Base-by-base conservation (phyloP, 768 basidiomycete genomes). In the Tylopilus balloui region DNA sequence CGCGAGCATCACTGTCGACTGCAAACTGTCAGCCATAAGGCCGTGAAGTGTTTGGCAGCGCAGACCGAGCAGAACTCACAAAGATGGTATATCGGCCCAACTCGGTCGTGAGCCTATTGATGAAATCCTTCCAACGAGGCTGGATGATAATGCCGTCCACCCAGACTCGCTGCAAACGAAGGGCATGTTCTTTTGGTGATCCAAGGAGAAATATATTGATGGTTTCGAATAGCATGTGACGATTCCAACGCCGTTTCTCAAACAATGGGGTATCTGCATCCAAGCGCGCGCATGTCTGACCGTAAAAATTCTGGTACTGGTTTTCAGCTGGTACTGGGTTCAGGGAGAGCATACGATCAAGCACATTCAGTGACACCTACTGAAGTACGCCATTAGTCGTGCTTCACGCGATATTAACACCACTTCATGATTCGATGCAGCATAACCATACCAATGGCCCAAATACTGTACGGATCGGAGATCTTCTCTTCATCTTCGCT, bases 1-100 rank as follows among this genome's bases (percentile, higher is more conserved):
- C 2, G 55, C 55, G 7, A 56, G 45, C 50, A 56, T 54, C 10
- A 58, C 56, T 24, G 51, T 56, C 14, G 55, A 56, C 55, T 57
- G 23, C 12, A 1, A 45, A 0, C 21, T 17, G 8, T 56, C 6
- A 46, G 37, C 21, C 6, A 20, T 17, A 21, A n/a, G n/a, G n/a
- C n/a, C n/a, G n/a, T n/a, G n/a, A n/a, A n/a, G n/a, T n/a, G n/a
- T n/a, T n/a, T n/a, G n/a, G n/a, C 1, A 4, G 9, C 14, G 31
- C 8, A 31, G 3, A 53, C 7, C 3, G 8, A 19, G 15, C 1
- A 4, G 8, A 19, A 42, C 55, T 21, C 27, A 54, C 56, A 36
- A 58, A 47, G 1, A 50, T 49, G 24, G 57, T 49, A 41, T 44
- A 59, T 28, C 44, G 52, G 15, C 23, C 51, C 11, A 58, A 24